Conservation (phyloP, 2,329 filamentous ascomycete species). For the Ceratocystis huliohia region DNA sequence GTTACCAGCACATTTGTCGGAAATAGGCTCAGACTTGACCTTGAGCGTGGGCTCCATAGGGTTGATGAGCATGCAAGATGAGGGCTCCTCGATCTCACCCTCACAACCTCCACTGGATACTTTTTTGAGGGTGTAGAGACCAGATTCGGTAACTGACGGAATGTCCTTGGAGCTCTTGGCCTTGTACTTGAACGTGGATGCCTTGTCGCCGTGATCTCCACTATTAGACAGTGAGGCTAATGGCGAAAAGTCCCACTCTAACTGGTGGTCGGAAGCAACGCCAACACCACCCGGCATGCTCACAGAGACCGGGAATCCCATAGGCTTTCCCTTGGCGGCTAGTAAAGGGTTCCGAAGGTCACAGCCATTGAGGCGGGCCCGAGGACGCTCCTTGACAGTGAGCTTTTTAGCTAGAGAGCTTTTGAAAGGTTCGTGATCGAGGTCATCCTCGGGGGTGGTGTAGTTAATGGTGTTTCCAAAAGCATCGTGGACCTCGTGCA, state of each 20-base stretch:
- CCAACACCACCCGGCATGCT: slow-evolving; percentile 45
- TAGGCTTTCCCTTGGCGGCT: slow-evolving; percentile 60
- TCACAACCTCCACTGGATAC: slow-evolving; percentile 70
- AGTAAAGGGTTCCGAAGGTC: slow-evolving; percentile 69
- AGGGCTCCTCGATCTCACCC: slow-evolving; percentile 83
- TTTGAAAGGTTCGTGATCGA: slow-evolving; percentile 46
- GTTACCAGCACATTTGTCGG: slow-evolving; percentile 89
- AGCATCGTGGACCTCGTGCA: slow-evolving; percentile 85
- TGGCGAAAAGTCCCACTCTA: slow-evolving; percentile 74
- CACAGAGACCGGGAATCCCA: slow-evolving; percentile 50
- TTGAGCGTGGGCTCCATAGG: slow-evolving; percentile 73
- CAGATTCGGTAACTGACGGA: slow-evolving; percentile 60
- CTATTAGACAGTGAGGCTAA: slow-evolving; percentile 55
- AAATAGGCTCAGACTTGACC: slow-evolving; percentile 66
- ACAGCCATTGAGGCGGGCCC: slow-evolving; percentile 58
- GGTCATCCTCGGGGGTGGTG: slow-evolving; percentile 51
- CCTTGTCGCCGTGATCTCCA: slow-evolving; percentile 53
- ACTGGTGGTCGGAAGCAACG: slow-evolving; percentile 52
- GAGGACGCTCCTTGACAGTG: slow-evolving; percentile 74
- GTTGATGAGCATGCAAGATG: slow-evolving; percentile 84
- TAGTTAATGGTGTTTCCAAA: slow-evolving; percentile 81
- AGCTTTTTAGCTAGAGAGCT: slow-evolving; percentile 63
- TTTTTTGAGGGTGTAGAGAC: slow-evolving; percentile 73
- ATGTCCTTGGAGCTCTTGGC: slow-evolving; percentile 50
- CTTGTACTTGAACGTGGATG: slow-evolving; percentile 44